A percentile compares a stretch with the other conserved stretches of the same genome.
These are phyloP conservation scores for Lyophyllum shimeji DNA, from an alignment of 768 basidiomycete genomes.

Conservation along the genomic window DNA sequence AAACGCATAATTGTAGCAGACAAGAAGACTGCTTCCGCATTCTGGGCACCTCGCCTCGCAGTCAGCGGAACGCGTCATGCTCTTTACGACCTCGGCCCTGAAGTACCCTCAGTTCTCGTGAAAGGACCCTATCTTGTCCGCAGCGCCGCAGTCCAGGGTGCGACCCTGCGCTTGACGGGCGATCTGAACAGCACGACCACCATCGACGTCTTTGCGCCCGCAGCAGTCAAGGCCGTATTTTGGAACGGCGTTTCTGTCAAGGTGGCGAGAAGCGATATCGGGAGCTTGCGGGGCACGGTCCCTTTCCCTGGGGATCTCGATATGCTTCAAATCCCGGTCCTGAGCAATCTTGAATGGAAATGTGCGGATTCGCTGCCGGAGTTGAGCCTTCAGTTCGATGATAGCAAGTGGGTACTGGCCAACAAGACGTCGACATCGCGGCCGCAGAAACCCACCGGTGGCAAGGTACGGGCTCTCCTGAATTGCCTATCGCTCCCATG, in stretches of 20 bases:
- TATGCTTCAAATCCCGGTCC: slow-evolving; percentile 32
- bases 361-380: slow-evolving; percentile 67
- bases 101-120: slow-evolving; percentile 28
- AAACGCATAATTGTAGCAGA: slow-evolving; percentile 57
- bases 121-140: slow-evolving; percentile 36
- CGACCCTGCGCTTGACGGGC: slow-evolving; percentile 36
- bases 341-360: slow-evolving; percentile 49
- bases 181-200: slow-evolving; percentile 54
- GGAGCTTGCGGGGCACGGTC: slow-evolving; percentile 33
- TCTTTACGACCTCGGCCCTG: slow-evolving; percentile 28
- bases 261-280: slow-evolving; percentile 25
- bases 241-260: slow-evolving; percentile 58
- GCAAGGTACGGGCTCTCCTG: slow-evolving; percentile 43
- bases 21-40: slow-evolving; percentile 53
- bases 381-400: slow-evolving; percentile 48
- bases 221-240: slow-evolving; percentile 38
- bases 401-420: slow-evolving; percentile 55
- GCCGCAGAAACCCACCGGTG: slow-evolving; percentile 54
- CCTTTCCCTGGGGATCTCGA: slow-evolving; percentile 32
- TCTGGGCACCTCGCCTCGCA: slow-evolving; percentile 59
- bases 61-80: slow-evolving; percentile 17
- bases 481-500: not conserved
- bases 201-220: slow-evolving; percentile 55
- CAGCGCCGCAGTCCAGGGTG: slow-evolving; percentile 22
- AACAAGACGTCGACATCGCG: slow-evolving; percentile 59